Conservation (phyloP, 2,329 filamentous ascomycete genomes). For the Botrytis cinerea region DNA sequence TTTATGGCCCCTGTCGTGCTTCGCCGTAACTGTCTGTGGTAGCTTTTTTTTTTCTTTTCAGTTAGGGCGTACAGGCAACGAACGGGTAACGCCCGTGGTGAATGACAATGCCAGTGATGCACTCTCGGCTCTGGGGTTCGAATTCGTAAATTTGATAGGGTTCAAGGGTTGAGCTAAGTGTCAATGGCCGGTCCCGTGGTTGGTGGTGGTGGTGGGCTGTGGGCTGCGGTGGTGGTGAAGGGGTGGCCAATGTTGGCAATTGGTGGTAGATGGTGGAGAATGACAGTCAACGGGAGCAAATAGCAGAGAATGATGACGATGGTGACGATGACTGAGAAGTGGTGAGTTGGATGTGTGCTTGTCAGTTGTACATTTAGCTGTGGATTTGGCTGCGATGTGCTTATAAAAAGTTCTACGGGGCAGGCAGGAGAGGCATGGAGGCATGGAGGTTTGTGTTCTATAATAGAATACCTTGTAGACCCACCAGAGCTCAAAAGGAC, state of each 20-base stretch:
- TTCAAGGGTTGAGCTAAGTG: neutral
- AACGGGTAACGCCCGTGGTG: conserved; percentile 7
- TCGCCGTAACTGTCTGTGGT: conserved; percentile 9
- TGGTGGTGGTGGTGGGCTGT: neutral
- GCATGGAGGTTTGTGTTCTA: neutral
- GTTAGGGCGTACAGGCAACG: conserved; percentile 8
- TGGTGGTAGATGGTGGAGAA: neutral
- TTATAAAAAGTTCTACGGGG: neutral
- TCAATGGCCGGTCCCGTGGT: neutral
- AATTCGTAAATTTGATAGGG: neutral
- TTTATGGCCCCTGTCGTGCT: conserved; percentile 5
- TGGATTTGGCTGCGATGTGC: neutral
- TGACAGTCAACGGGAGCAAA: neutral
- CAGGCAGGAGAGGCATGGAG: neutral
- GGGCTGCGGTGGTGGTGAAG: neutral
- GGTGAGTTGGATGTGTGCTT: neutral
- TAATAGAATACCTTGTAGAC: neutral
- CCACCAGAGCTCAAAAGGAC: neutral
- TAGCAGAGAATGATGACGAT: neutral
- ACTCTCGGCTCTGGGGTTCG: conserved; percentile 8
- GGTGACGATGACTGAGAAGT: neutral
- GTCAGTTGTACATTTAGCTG: neutral
- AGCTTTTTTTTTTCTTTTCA: neutral
- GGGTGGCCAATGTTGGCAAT: neutral
- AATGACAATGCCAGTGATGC: neutral